Evolutionary conservation across 345 rosid species (phyloP), one percentile per base, ranked within the genome.

Genomic region (Laguncularia racemosa): DNA sequence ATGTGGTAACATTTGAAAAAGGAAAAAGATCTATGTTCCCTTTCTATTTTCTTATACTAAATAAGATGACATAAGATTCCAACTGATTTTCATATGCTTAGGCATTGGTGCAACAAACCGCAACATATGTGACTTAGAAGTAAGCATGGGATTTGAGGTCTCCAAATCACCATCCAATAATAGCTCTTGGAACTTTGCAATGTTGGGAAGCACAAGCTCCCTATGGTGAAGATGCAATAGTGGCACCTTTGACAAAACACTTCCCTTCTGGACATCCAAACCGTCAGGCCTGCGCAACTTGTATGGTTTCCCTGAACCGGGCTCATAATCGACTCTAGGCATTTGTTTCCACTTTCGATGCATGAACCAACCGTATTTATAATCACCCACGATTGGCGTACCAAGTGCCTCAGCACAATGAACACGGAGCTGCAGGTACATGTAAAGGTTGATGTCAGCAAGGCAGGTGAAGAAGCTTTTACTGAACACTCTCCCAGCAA

Each of bases 371-470:
- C 96, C 96, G 38, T 91, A 91, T 64, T 88, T 84, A 44, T 85
- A 91, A 73, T 91, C 95, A 1, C 98, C 92, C 51, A 91, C 95
- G 55, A 85, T 82, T 14, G 98, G 98, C 46, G 95, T 88, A 48
- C 96, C 98, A 1, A 91, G 89, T 56, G 96, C 95, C 78, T 91
- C 98, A 2, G 95, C 95, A 59, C 95, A 91, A 72, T 88, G 97
- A n/a, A 91, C 89, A 2, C 95, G 89, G 45, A 91, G 80, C 97
- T 91, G 78, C 66, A 20, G 19, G 49, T 58, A 46, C 40, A 7
- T 7, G 9, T 9, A 33, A 33, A 6, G 1, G 40, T 33, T 7
- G 7, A 33, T 33, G 40, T 7, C 1, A 6, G 40, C 40, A 33
- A 33, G 40, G 40, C 40, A 33, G 7, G 40, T 2, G 28, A 7